phyloP scores from a whole-genome alignment of 2,329 filamentous ascomycete species.

The Diaporthe nobilis region DNA sequence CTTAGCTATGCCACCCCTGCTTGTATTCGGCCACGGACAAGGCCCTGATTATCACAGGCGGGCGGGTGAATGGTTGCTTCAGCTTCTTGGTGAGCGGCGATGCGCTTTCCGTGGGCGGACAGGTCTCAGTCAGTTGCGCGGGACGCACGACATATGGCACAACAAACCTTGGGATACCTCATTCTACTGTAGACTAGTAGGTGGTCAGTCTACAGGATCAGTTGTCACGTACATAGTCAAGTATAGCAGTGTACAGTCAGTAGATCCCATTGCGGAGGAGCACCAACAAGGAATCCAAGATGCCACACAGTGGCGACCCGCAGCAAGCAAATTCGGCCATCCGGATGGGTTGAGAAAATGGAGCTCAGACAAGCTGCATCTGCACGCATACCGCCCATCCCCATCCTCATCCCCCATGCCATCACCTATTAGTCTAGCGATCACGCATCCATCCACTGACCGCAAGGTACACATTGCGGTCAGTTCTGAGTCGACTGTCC shows the following conservation, averaged over 20 bases:
- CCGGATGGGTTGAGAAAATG: slow-evolving; percentile 29
- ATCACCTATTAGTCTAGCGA: neutral
- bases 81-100: slow-evolving; percentile 3
- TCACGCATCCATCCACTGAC: slow-evolving; percentile 30
- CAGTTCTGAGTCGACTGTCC: slow-evolving; percentile 35
- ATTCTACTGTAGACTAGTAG: neutral
- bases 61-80: slow-evolving; percentile 1
- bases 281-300: slow-evolving; percentile 28
- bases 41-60: slow-evolving; percentile 21
- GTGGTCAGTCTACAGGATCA: neutral
- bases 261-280: slow-evolving; percentile 12
- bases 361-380: slow-evolving; percentile 35
- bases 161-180: slow-evolving; percentile 9
- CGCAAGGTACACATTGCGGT: slow-evolving; percentile 37
- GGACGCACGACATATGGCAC: slow-evolving; percentile 8
- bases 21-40: slow-evolving; percentile 23
- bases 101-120: slow-evolving; percentile 20
- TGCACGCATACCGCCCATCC: slow-evolving; percentile 38
- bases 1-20: slow-evolving; percentile 30
- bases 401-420: slow-evolving; percentile 19
- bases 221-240: neutral
- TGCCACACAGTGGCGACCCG: slow-evolving; percentile 38
- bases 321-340: slow-evolving; percentile 33
- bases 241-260: neutral
- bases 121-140: slow-evolving; percentile 19